phyloP scores from a whole-genome alignment of 1,284 basidiomycete species.

The Sphagnurus paluster region DNA sequence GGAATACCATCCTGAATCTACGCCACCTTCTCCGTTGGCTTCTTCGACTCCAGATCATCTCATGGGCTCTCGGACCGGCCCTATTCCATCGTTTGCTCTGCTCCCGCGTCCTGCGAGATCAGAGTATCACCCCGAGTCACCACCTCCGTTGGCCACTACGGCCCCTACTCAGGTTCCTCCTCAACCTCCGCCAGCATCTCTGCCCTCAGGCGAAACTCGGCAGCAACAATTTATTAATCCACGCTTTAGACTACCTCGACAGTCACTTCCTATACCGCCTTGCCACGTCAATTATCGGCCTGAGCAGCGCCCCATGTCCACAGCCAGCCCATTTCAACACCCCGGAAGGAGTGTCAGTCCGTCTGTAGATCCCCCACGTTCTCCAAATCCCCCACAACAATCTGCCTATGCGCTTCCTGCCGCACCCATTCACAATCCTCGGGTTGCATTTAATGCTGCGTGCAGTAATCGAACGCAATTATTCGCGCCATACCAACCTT shows the following conservation, averaged over 20 bases:
- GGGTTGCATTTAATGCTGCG: conserved; percentile 44
- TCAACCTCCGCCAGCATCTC: too few relatives aligned
- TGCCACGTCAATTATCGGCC: conserved; percentile 11
- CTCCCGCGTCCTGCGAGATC: neutral
- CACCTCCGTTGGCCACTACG: too few relatives aligned
- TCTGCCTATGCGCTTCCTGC: conserved; percentile 1
- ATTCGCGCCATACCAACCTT: conserved; percentile 7
- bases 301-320: conserved; percentile 14
- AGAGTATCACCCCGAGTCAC: neutral
- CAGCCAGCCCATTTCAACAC: neutral
- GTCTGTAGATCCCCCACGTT: neutral
- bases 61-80: conserved; percentile 6
- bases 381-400: conserved; percentile 2
- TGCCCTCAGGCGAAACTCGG: neutral
- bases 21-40: conserved; percentile 30
- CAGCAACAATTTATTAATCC: neutral
- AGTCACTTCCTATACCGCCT: conserved; percentile 18
- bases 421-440: conserved; percentile 13
- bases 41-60: conserved; percentile 18
- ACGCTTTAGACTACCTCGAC: conserved; percentile 13
- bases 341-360: neutral
- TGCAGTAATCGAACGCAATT: conserved; percentile 31
- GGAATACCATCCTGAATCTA: conserved; percentile 27
- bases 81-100: neutral
- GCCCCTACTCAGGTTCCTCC: too few relatives aligned